phyloP scores from a whole-genome alignment of 352 stramenopile genomes.

The Phytophthora vignae region DNA sequence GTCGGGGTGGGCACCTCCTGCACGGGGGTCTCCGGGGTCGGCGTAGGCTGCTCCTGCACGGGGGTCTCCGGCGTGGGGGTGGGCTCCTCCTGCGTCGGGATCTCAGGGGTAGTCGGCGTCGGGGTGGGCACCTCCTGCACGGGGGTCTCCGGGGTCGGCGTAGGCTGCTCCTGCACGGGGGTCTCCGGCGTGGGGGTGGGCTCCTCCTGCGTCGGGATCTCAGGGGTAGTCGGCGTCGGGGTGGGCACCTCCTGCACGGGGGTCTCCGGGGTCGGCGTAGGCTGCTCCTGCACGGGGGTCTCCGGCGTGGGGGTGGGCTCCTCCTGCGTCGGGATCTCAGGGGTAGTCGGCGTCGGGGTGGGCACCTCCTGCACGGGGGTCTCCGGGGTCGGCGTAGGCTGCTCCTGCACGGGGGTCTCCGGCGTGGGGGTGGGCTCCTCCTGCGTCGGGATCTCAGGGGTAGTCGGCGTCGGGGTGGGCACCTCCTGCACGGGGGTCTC shows the following conservation, averaged over 20 bases:
- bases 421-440: no score
- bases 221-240: not conserved
- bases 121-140: not conserved
- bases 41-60: slow-evolving; percentile 2
- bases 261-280: not conserved
- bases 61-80: slow-evolving; percentile 1
- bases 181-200: slow-evolving; percentile 6
- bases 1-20: not conserved
- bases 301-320: not conserved
- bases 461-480: not conserved
- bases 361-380: not conserved
- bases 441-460: no score
- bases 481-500: not conserved
- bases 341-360: not conserved
- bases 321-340: not conserved
- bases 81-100: not conserved
- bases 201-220: not conserved
- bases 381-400: not conserved
- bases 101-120: not conserved
- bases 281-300: not conserved
- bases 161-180: slow-evolving; percentile 5
- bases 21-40: not conserved
- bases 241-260: not conserved
- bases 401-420: not conserved
- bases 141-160: not conserved